phyloP scores from a whole-genome alignment of 2,329 filamentous ascomycete species.

The Pseudocercospora vitis region DNA sequence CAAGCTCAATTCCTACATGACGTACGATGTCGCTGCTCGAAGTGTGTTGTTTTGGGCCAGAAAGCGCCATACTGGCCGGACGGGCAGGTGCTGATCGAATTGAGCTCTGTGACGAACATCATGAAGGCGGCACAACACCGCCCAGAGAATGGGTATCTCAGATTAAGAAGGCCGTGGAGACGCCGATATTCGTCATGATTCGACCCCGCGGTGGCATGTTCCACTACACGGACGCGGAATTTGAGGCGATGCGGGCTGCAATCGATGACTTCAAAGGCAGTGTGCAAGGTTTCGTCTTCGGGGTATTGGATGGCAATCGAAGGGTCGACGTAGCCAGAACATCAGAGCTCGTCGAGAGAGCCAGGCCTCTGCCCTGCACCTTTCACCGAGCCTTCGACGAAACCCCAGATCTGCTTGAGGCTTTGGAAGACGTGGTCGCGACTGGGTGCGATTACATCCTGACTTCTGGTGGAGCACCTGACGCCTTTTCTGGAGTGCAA shows the following conservation, averaged over 20 bases:
- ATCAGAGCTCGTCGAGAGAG: slow-evolving; percentile 44
- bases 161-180: slow-evolving; percentile 33
- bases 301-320: slow-evolving; percentile 42
- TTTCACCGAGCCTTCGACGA: slow-evolving; percentile 58
- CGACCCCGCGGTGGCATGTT: slow-evolving; percentile 52
- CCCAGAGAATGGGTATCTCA: slow-evolving; percentile 30
- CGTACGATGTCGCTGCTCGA: slow-evolving; percentile 42
- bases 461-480: slow-evolving; percentile 48
- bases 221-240: slow-evolving; percentile 45
- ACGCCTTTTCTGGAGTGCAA: slow-evolving; percentile 40
- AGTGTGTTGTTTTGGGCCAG: slow-evolving; percentile 51
- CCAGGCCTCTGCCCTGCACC: slow-evolving; percentile 49
- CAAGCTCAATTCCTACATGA: not conserved
- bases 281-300: slow-evolving; percentile 55
- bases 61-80: slow-evolving; percentile 47
- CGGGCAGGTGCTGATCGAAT: slow-evolving; percentile 51
- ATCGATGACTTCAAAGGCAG: slow-evolving; percentile 40
- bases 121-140: slow-evolving; percentile 47
- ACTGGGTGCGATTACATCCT: slow-evolving; percentile 52
- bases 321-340: slow-evolving; percentile 47
- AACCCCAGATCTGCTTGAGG: slow-evolving; percentile 35
- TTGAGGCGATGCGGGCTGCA: slow-evolving; percentile 45
- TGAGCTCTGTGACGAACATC: slow-evolving; percentile 50
- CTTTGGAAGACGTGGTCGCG: slow-evolving; percentile 41
- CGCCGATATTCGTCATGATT: slow-evolving; percentile 56